Base-by-base conservation (phyloP, 768 basidiomycete species). In the Tricholoma furcatifolium region DNA sequence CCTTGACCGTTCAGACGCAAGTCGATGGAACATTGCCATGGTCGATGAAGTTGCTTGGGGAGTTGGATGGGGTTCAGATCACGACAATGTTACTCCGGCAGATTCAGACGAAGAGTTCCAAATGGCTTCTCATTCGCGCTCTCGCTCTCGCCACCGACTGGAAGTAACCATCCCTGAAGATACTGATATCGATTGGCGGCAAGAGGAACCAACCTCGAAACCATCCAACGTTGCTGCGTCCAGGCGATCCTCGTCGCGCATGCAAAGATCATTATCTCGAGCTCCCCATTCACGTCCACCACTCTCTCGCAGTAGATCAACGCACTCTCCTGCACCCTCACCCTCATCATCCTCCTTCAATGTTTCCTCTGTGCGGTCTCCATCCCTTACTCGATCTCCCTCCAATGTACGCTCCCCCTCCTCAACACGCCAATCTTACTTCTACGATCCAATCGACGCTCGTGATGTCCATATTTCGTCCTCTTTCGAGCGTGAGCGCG, bases 1-100 rank as follows among this genome's bases (percentile, higher is more conserved):
- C 65, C 72, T 98, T 21, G 83, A 91, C 52, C 78, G 75, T 24
- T 77, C 82, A 24, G 74, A 83, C 10, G 58, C 67, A 0, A 73
- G 72, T 20, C 79, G 95, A 4, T 96, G 92, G 94, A 82, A 79
- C n/a, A 85, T 94, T 54, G 77, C 78, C 6, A 82, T 82, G 73
- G 85, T 97, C 27, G 88, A 89, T 57, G 85, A 90, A 47, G 78
- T 85, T 6, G 85, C 87, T 2, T 92, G 90, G 88, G 84, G 82
- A 41, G 80, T 91, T 52, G 90, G 89, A 10, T 88, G 81, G 82
- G 83, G 76, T 27, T 68, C 69, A 14, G 80, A 78, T 44, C 80
- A 73, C n/a, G 80, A 81, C 49, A 67, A 70, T 48, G 70, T 71
- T 17, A 67, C 70, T 9, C 64, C 66, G 1, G 66, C 65, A 10